Evolutionary conservation across 768 basidiomycete species (phyloP).

Genomic region (Psilocybe cubensis): DNA sequence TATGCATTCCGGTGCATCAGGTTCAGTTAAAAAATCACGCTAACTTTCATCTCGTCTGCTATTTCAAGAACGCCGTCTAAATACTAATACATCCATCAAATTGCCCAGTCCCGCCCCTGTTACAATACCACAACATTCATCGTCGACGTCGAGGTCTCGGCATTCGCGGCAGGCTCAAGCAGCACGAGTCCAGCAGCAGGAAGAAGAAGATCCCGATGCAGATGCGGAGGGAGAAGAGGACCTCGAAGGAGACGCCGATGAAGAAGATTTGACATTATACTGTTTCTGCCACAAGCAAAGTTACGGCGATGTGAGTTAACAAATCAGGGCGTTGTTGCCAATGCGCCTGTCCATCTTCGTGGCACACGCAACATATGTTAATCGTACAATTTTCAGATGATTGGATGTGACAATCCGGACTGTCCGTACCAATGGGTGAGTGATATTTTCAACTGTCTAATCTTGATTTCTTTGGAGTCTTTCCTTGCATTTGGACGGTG

Average conservation of each 20-base stretch:
- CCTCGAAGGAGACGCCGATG: slow-evolving; percentile 38
- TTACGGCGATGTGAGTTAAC: slow-evolving; percentile 41
- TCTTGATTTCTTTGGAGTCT: neutral
- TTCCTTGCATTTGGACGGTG: neutral
- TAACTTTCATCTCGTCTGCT: neutral
- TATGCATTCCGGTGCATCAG: too few species aligned
- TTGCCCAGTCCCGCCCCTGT: slow-evolving; percentile 35
- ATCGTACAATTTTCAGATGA: too few species aligned
- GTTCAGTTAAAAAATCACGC: too few species aligned
- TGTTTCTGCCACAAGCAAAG: slow-evolving; percentile 46
- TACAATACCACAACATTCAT: slow-evolving; percentile 17
- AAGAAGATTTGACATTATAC: slow-evolving; percentile 40
- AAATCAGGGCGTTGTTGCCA: neutral
- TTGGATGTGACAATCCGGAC: slow-evolving; percentile 70
- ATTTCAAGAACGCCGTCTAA: slow-evolving; percentile 37
- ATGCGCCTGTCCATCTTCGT: neutral
- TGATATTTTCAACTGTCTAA: slow-evolving; percentile 1
- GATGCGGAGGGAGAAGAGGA: slow-evolving; percentile 46
- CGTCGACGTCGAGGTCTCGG: slow-evolving; percentile 33
- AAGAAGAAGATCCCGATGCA: slow-evolving; percentile 39
- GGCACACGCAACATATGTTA: too few species aligned
- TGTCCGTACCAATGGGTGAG: slow-evolving; percentile 76
- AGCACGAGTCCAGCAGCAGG: slow-evolving; percentile 20
- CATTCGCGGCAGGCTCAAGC: slow-evolving; percentile 38
- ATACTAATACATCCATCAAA: slow-evolving; percentile 39